Percentiles rank a stretch among this genome's conserved stretches.
Conservation (phyloP, 2,329 filamentous ascomycete species). For the Xylaria sp. region DNA sequence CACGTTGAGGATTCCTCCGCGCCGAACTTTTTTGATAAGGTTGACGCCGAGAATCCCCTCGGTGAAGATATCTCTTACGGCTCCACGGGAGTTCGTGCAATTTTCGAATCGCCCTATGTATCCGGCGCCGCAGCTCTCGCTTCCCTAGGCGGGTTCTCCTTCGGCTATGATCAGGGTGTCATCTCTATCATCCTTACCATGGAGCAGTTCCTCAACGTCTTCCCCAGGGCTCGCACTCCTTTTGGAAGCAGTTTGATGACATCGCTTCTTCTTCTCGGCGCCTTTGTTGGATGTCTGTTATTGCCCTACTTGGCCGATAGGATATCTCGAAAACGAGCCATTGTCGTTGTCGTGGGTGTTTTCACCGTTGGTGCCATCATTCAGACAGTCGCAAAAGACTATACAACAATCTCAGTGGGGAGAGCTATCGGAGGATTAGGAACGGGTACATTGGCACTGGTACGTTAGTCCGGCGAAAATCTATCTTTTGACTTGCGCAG, state of each 20-base stretch:
- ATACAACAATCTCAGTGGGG: slow-evolving; percentile 40
- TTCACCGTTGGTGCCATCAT: slow-evolving; percentile 1
- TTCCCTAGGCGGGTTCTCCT: slow-evolving; percentile 61
- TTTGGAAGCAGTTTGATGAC: slow-evolving; percentile 42
- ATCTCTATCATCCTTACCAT: slow-evolving; percentile 66
- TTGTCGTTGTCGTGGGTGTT: background rate
- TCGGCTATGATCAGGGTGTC: slow-evolving; percentile 67
- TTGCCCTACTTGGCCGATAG: slow-evolving; percentile 51
- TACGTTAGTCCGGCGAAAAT: background rate
- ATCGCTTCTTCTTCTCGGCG: slow-evolving; percentile 65
- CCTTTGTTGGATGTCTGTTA: slow-evolving; percentile 65
- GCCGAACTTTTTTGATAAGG: too few relatives aligned
- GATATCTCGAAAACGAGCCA: background rate
- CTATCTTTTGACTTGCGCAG: background rate
- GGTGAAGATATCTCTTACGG: background rate
- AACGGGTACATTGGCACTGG: slow-evolving; percentile 57
- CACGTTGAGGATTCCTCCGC: too few relatives aligned
- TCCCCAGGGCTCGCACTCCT: slow-evolving; percentile 55
- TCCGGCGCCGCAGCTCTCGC: slow-evolving; percentile 11
- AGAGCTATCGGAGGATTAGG: slow-evolving; percentile 66
- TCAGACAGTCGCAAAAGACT: background rate
- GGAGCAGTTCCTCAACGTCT: slow-evolving; percentile 61
- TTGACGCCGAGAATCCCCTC: background rate
- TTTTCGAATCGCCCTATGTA: background rate
- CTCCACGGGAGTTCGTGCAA: background rate